These are phyloP conservation scores for Stagonosporopsis vannaccii DNA, from an alignment of 2,329 filamentous ascomycete species.

Conservation along the genomic window DNA sequence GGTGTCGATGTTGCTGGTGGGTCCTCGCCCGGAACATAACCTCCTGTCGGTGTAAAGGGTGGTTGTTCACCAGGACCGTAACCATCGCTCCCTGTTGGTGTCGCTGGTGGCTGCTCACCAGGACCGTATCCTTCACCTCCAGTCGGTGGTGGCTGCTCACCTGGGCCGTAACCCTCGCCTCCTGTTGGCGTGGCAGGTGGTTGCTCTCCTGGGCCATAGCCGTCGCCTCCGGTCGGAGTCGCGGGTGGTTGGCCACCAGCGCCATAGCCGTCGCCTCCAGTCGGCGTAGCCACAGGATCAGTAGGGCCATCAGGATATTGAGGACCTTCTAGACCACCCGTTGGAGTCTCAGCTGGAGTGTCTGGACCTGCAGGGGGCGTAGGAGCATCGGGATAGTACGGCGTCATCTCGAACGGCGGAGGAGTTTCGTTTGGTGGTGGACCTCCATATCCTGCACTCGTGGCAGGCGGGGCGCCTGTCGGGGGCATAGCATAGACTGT, in stretches of 20 bases:
- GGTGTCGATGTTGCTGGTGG: neutral
- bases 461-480: neutral
- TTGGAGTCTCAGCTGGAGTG: neutral
- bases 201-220: neutral
- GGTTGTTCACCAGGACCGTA: neutral
- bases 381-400: neutral
- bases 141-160: neutral
- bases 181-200: neutral
- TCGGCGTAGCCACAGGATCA: neutral
- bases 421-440: neutral
- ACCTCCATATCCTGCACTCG: neutral
- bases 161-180: neutral
- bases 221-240: neutral
- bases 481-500: constrained; percentile 4
- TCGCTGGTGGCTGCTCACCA: neutral
- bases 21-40: neutral
- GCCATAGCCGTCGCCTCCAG: neutral
- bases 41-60: neutral
- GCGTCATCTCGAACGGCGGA: neutral
- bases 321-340: neutral
- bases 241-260: neutral
- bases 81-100: neutral
- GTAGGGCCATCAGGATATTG: neutral
- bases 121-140: neutral
- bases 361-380: neutral